Base-by-base conservation (phyloP, 2,329 filamentous ascomycete genomes). In the Didymosphaeria variabile region DNA sequence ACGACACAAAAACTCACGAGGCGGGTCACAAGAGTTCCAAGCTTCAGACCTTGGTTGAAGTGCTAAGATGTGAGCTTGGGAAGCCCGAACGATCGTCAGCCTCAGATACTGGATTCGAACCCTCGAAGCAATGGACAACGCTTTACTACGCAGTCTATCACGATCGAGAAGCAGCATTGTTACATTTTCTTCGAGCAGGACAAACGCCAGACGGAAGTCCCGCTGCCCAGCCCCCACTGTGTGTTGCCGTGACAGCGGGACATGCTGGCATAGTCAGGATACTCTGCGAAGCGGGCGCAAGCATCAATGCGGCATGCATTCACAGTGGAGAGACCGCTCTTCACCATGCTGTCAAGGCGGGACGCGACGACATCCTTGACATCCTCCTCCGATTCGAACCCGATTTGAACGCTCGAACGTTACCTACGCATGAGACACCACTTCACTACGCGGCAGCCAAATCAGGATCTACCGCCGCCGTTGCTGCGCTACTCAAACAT, bases 371-470 rank as follows among this genome's bases (percentile, higher is more conserved):
- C 19, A 63, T 76, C 1, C 62, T 74, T 32, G 69, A 74, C 21
- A 34, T 71, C 8, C 59, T 77, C 19, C 64, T 76, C 3, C 49
- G 58, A 29, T 63, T 69, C 45, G 59, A 62, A 49, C 66, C 72
- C 9, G 57, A 72, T 34, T 58, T 75, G 13, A 68, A 72, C 40
- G 58, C 53, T 17, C 67, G 62, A 54, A 75, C 75, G 1, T 34
- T 59, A 10, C 26, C 60, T 15, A 70, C 67, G 6, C 60, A 68
- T n/a, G 74, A 76, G 46, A 76, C 75, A 51, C 61, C 69, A 34
- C 67, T 77, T 5, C 74, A 76, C 58, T 76, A 76, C 42, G 74
- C 73, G 29, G 74, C 73, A 23, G 66, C 67, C 15, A 71, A 66
- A 26, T 61, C 67, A 4, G 66, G 65, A 51, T 69, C 67, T 1